phyloP scores from a whole-genome alignment of 352 stramenopile species.

The Thraustochytrium sp. region DNA sequence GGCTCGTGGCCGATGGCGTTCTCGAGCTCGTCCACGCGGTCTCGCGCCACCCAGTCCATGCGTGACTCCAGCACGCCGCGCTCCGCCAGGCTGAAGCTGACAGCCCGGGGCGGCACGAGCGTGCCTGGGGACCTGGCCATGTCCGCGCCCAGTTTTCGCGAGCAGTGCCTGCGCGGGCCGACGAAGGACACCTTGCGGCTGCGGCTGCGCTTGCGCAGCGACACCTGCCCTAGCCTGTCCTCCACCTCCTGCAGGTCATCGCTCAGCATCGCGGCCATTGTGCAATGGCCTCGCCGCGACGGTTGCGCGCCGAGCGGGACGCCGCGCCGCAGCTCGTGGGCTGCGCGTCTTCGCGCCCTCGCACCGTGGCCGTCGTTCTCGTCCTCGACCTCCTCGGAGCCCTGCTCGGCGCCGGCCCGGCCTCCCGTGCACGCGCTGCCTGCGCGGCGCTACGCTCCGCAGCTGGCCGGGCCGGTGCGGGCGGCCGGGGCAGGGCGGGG shows the following conservation, averaged over 20 bases:
- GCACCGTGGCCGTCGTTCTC: too few species aligned
- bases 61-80: not conserved
- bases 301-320: too few species aligned
- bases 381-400: too few species aligned
- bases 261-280: not conserved
- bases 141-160: not conserved
- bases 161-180: not conserved
- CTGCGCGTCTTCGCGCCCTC: too few species aligned
- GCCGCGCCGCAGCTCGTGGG: too few species aligned
- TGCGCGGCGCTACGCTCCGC: too few species aligned
- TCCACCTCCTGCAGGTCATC: constrained; percentile 9
- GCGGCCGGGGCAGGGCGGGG: too few species aligned
- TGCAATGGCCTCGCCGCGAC: too few species aligned
- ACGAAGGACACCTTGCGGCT: not conserved
- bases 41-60: not conserved
- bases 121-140: not conserved
- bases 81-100: constrained; percentile 29
- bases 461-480: too few species aligned
- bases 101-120: not conserved
- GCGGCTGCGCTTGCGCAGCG: not conserved
- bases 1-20: not conserved
- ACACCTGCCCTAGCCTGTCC: constrained; percentile 3
- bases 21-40: not conserved
- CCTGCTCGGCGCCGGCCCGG: too few species aligned
- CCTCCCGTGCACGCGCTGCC: too few species aligned